phyloP scores from a whole-genome alignment of 495 filamentous ascomycete species.

The Amniculicola lignicola region DNA sequence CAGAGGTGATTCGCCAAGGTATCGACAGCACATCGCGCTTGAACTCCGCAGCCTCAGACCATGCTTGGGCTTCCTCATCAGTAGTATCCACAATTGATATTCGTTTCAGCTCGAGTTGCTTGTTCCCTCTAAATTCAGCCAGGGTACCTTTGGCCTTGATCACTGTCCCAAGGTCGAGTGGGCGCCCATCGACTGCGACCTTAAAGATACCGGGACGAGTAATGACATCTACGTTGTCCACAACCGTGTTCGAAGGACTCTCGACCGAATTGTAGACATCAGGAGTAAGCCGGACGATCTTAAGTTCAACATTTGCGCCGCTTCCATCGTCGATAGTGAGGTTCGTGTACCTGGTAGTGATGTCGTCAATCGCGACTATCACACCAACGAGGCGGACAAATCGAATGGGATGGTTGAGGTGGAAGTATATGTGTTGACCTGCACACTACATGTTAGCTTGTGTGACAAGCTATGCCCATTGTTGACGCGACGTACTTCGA shows the following conservation, averaged over 20 bases:
- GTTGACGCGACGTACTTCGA: conserved; percentile 53
- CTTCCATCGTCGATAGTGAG: conserved; percentile 84
- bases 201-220: conserved; percentile 27
- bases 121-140: conserved; percentile 56
- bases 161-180: conserved; percentile 62
- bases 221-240: conserved; percentile 32
- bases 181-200: conserved; percentile 24
- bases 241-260: conserved; percentile 34
- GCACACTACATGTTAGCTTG: not conserved
- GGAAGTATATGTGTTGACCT: conserved; percentile 75
- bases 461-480: not conserved
- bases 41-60: conserved; percentile 64
- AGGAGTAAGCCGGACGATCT: conserved; percentile 34
- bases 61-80: conserved; percentile 70
- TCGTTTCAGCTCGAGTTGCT: conserved; percentile 69
- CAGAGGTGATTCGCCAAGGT: conserved; percentile 63
- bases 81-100: conserved; percentile 44
- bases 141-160: conserved; percentile 78
- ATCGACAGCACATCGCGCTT: conserved; percentile 58
- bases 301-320: conserved; percentile 68
- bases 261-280: conserved; percentile 30
- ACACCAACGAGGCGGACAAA: conserved; percentile 74
- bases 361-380: conserved; percentile 72
- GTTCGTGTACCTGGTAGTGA: conserved; percentile 51
- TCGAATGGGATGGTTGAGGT: conserved; percentile 84